Evolutionary conservation across 2,329 filamentous ascomycete species (phyloP), one percentile per base, ranked within the genome.

Genomic region (Talaromyces verruculosus): DNA sequence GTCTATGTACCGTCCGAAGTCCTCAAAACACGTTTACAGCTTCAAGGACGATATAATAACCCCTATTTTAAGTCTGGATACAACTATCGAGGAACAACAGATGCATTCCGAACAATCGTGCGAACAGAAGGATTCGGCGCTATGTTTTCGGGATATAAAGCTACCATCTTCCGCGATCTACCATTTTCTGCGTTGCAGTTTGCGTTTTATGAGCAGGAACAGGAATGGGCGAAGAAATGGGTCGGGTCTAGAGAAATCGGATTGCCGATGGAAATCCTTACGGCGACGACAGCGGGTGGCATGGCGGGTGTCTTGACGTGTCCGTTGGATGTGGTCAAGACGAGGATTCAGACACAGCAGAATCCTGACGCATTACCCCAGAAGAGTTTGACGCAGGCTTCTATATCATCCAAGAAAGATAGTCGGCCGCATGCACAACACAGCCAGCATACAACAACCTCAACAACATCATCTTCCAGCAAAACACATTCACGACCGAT

Each of bases 1-100:
- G 86, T 97, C 67, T 99, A 99, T 75, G 96, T 99, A 4, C 96
- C 95, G 3, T 97, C 94, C 13, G 96, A 99, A 79, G 95, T 99
- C 5, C 85, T 99, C 71, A 99, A 99, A 79, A 99, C 95, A n/a
- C 89, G 95, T 28, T 83, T 98, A 59, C 95, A 99, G 76, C 85
- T 99, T 5, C 95, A 99, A 78, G 96, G 95, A 61, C 91, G 92
- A 67, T 91, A 93, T 81, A 96, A 98, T 79, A 99, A 99, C 74
- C 93, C 95, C 0, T 91, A 89, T 79, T 98, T 98, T 82, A 84
- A 88, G 58, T 97, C 92, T 0, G 95, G 95, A 65, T 99, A 99
- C 81, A 99, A 99, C 77, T 99, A 99, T 77, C 90, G 89, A 72
- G 89, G 89, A 49, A 97, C 92, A 1, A 78, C 89, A 63, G 91